Conservation (phyloP, 1,139 yeast genomes). For the Starmera stellimalicola region DNA sequence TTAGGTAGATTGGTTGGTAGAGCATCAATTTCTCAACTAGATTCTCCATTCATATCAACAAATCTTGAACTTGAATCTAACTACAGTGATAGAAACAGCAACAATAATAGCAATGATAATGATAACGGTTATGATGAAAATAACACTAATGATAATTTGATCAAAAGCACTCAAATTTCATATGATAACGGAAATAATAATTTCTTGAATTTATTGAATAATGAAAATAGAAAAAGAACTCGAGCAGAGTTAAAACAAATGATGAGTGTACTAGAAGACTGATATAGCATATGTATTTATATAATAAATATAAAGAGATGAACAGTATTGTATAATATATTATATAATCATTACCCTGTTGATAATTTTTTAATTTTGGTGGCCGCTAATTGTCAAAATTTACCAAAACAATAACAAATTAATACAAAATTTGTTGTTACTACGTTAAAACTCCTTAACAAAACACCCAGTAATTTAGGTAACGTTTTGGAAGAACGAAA, state of each 20-base stretch:
- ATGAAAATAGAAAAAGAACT: conserved; percentile 8
- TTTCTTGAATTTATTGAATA: neutral
- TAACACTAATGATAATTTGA: neutral
- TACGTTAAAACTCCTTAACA: too few relatives aligned
- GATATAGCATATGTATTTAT: too few relatives aligned
- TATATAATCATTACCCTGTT: too few relatives aligned
- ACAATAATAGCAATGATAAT: conserved; percentile 1
- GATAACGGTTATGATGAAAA: conserved; percentile 2
- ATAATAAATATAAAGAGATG: too few relatives aligned
- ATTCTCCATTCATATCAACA: conserved; percentile 2
- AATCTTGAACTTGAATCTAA: neutral
- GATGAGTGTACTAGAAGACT: conserved; percentile 15
- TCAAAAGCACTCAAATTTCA: neutral
- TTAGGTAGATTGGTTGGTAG: conserved; percentile 25
- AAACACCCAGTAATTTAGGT: too few relatives aligned
- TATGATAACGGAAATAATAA: neutral
- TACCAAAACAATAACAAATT: too few relatives aligned
- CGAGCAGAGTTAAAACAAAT: conserved; percentile 12
- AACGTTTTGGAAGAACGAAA: conserved; percentile 25
- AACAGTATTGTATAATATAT: too few relatives aligned
- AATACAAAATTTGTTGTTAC: too few relatives aligned
- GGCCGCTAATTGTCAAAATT: too few relatives aligned
- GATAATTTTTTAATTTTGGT: too few relatives aligned
- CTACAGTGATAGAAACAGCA: neutral
- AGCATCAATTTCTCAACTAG: conserved; percentile 26